Evolutionary conservation across 2,329 filamentous ascomycete genomes (phyloP).

Genomic region (Esteya vermicola): DNA sequence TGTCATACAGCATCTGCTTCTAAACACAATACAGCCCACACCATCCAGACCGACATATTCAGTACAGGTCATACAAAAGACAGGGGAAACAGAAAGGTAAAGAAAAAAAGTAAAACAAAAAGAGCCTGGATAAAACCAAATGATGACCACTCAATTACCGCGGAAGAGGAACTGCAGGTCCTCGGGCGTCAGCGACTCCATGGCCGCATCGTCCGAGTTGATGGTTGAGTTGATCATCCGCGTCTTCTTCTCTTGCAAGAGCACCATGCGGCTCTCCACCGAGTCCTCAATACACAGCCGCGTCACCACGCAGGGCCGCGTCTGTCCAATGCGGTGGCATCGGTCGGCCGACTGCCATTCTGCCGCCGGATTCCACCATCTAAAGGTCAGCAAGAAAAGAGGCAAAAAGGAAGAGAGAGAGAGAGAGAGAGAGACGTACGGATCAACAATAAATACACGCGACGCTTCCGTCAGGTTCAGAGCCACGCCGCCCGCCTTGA

Average conservation of each 20-base stretch:
- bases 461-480: constrained; percentile 92
- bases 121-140: too few relatives aligned
- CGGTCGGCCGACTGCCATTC: constrained; percentile 97
- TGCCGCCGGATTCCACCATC: constrained; percentile 99
- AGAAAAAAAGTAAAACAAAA: not conserved
- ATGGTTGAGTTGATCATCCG: constrained; percentile 97
- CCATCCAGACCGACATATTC: not conserved
- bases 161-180: constrained; percentile 97
- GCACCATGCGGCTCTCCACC: constrained; percentile 88
- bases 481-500: constrained; percentile 92
- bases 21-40: too few relatives aligned
- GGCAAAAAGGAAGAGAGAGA: too few relatives aligned
- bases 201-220: constrained; percentile 79
- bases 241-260: constrained; percentile 96
- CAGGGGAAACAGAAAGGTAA: not conserved
- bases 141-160: constrained; percentile 34
- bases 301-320: constrained; percentile 84
- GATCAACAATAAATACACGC: constrained; percentile 76
- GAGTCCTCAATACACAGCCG: constrained; percentile 93
- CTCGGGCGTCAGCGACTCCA: constrained; percentile 80
- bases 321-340: constrained; percentile 90
- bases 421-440: constrained; percentile 4
- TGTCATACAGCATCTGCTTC: too few relatives aligned
- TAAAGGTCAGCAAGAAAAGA: constrained; percentile 20
- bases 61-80: not conserved